Conservation (phyloP, 371 early-diverging fungal genomes). For the Rhizopus microsporus region DNA sequence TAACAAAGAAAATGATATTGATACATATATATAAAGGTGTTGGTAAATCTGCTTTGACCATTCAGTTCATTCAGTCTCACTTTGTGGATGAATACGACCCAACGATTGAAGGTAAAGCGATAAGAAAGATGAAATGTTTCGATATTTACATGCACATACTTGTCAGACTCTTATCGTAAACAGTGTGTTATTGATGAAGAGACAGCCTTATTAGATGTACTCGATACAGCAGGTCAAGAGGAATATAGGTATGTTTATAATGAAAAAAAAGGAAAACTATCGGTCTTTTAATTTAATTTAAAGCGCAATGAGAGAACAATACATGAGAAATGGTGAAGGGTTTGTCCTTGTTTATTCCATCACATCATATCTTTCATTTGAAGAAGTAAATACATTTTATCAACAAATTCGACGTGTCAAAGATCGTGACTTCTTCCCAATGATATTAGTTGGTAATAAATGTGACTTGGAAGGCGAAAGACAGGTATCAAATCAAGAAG, state of each 20-base stretch:
- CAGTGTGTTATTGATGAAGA: conserved; percentile 86
- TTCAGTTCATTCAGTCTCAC: conserved; percentile 87
- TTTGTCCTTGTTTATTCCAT: conserved; percentile 84
- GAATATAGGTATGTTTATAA: conserved; percentile 69
- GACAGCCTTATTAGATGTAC: conserved; percentile 83
- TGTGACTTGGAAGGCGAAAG: conserved; percentile 57
- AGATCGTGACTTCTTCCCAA: conserved; percentile 74
- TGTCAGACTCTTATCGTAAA: conserved; percentile 87
- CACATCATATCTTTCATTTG: conserved; percentile 74
- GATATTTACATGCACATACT: neutral
- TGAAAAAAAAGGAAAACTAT: neutral
- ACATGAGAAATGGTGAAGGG: conserved; percentile 89
- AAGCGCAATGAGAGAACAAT: conserved; percentile 77
- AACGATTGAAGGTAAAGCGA: conserved; percentile 78
- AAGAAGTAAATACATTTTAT: conserved; percentile 78
- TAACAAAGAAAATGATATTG: neutral
- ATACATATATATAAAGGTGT: conserved; percentile 48
- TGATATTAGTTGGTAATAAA: conserved; percentile 71
- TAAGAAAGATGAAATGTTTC: conserved; percentile 4
- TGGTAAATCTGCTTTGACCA: conserved; percentile 86
- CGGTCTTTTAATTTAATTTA: neutral
- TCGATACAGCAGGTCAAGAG: conserved; percentile 94
- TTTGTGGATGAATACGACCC: conserved; percentile 94
- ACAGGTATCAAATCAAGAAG: conserved; percentile 51
- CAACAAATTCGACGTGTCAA: conserved; percentile 84